Percentiles rank a stretch among this genome's conserved stretches.
Conservation (phyloP, 2,329 filamentous ascomycete species). For the Sclerotinia sclerotiorum region DNA sequence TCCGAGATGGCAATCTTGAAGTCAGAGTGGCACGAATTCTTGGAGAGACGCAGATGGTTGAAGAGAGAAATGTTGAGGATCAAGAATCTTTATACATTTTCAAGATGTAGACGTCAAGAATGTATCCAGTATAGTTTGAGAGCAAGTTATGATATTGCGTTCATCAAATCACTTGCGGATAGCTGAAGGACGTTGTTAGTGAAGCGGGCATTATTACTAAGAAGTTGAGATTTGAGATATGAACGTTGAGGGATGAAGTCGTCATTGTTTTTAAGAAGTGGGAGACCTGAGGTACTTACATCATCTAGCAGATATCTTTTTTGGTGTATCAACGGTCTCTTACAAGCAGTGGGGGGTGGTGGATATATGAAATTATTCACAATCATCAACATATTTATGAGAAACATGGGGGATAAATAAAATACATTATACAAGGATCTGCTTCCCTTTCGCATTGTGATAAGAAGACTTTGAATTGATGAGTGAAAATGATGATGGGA, state of each 20-base stretch:
- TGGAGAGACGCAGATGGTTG: constrained; percentile 16
- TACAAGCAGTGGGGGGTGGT: not conserved
- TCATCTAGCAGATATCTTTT: constrained; percentile 15
- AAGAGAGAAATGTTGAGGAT: constrained; percentile 14
- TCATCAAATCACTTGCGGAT: constrained; percentile 8
- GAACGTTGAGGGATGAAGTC: not conserved
- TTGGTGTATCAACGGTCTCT: constrained; percentile 12
- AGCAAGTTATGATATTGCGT: constrained; percentile 5
- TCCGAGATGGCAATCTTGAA: not conserved
- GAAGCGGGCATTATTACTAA: not conserved
- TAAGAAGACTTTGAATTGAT: not conserved
- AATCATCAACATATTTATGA: constrained; percentile 9
- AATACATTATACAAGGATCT: not conserved
- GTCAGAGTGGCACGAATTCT: not conserved
- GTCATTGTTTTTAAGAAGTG: not conserved
- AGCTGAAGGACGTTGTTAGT: not conserved
- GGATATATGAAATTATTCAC: not conserved
- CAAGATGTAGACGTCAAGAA: constrained; percentile 4
- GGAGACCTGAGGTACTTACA: constrained; percentile 8
- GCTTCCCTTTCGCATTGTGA: not conserved
- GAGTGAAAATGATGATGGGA: not conserved
- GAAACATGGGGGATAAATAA: not conserved
- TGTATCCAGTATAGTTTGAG: not conserved
- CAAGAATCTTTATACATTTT: not conserved
- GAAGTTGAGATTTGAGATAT: constrained; percentile 1